Evolutionary conservation across 2,329 filamentous ascomycete species (phyloP).

Genomic region (Exophiala calicioides): DNA sequence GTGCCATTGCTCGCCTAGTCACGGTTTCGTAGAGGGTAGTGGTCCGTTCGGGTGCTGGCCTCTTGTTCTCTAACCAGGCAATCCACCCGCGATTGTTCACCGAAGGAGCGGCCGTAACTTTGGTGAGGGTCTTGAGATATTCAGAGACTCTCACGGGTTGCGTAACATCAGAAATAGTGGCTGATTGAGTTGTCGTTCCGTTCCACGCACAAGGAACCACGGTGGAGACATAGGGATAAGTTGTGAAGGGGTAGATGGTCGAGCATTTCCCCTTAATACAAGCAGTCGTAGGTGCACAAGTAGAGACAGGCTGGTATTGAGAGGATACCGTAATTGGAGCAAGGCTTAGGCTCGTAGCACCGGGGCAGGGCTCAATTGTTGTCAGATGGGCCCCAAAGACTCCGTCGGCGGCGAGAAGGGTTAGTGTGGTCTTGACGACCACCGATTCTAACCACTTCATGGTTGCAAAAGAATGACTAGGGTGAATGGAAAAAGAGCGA

Average conservation of each 20-base stretch:
- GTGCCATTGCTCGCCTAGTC: conserved; percentile 13
- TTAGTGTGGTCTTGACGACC: neutral
- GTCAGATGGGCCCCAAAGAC: neutral
- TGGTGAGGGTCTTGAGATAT: neutral
- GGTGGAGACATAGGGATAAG: conserved; percentile 21
- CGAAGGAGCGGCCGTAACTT: neutral
- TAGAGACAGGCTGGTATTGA: conserved; percentile 1
- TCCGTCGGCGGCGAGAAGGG: neutral
- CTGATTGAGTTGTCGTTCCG: conserved; percentile 7
- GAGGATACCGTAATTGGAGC: neutral
- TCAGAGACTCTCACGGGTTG: conserved; percentile 11
- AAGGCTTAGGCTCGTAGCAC: neutral
- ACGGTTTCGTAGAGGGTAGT: conserved; percentile 13
- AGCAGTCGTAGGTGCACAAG: neutral
- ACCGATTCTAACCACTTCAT: neutral
- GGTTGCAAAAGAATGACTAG: neutral
- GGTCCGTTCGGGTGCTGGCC: neutral
- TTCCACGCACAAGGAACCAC: conserved; percentile 20
- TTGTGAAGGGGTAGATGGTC: conserved; percentile 11
- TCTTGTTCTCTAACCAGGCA: conserved; percentile 1
- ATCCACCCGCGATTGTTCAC: neutral
- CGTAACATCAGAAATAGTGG: conserved; percentile 13
- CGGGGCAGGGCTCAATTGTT: conserved; percentile 1
- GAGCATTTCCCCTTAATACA: conserved; percentile 11
- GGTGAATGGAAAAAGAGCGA: too few relatives aligned